Conservation (phyloP, 352 stramenopile species). For the Plasmopara viticola region DNA sequence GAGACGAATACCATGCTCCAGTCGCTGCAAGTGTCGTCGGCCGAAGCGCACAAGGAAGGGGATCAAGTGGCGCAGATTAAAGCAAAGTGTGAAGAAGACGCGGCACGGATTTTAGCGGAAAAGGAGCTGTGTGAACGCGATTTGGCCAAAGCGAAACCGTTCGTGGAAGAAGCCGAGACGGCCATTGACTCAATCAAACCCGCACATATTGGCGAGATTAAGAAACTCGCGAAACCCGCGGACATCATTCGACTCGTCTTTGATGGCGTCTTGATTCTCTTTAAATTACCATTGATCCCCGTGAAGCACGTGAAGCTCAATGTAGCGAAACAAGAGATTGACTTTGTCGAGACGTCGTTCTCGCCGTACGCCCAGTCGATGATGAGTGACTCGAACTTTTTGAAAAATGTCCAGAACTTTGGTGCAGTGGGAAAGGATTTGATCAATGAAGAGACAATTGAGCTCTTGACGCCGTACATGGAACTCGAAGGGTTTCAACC, state of each 20-base stretch:
- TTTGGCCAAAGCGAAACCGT: constrained; percentile 96
- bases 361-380: constrained; percentile 92
- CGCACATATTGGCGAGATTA: constrained; percentile 97
- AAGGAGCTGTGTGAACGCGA: constrained; percentile 94
- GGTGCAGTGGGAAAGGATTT: constrained; percentile 93
- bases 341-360: constrained; percentile 97
- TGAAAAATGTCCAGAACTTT: constrained; percentile 96
- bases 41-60: constrained; percentile 95
- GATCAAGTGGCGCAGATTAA: constrained; percentile 97
- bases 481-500: constrained; percentile 95
- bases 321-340: constrained; percentile 95
- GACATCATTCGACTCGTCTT: constrained; percentile 99
- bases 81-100: constrained; percentile 94
- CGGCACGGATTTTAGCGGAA: constrained; percentile 90
- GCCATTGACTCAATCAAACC: constrained; percentile 98
- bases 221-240: constrained; percentile 96
- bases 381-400: constrained; percentile 96
- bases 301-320: constrained; percentile 93
- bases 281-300: constrained; percentile 88
- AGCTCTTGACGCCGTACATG: constrained; percentile 95
- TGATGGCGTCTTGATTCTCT: constrained; percentile 96
- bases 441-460: constrained; percentile 99
- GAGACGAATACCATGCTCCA: constrained; percentile 98
- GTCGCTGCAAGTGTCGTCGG: constrained; percentile 92
- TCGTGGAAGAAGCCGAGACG: constrained; percentile 96